Percentiles rank a stretch among this genome's conserved stretches.
Evolutionary conservation across 768 basidiomycete genomes (phyloP).

Genomic region (Suillus subluteus): DNA sequence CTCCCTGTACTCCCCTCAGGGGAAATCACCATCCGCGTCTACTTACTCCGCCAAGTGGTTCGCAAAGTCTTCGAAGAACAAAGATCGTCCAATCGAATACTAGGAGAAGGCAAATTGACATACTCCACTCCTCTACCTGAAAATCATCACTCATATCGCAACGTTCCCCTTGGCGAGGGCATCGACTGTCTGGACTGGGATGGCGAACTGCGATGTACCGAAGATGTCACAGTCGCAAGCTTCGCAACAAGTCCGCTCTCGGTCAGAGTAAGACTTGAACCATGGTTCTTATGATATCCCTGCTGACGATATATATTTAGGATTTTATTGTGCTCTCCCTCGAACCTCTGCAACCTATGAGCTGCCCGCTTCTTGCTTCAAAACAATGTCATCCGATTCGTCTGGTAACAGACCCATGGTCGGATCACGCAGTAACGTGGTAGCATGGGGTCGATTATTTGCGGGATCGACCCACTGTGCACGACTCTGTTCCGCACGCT

Average conservation of each 20-base stretch:
- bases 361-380: conserved; percentile 37
- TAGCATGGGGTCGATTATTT: not conserved
- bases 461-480: not conserved
- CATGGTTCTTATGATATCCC: not conserved
- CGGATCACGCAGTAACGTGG: conserved; percentile 17
- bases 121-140: conserved; percentile 44
- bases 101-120: conserved; percentile 54
- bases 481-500: not conserved
- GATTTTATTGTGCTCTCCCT: conserved; percentile 60
- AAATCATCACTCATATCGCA: conserved; percentile 11
- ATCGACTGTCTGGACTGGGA: conserved; percentile 62
- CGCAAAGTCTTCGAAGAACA: conserved; percentile 34
- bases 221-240: conserved; percentile 45
- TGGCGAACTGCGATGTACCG: conserved; percentile 48
- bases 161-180: conserved; percentile 23
- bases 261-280: conserved; percentile 49
- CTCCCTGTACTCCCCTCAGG: conserved; percentile 12
- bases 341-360: conserved; percentile 43
- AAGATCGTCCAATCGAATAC: conserved; percentile 20
- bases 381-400: conserved; percentile 56
- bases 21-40: conserved; percentile 46
- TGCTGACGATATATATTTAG: conserved; percentile 34
- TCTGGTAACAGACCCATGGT: conserved; percentile 62
- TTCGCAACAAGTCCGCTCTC: conserved; percentile 50
- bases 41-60: conserved; percentile 53